phyloP scores from a whole-genome alignment of 2,329 filamentous ascomycete genomes.

The Pseudogymnoascus sp. region DNA sequence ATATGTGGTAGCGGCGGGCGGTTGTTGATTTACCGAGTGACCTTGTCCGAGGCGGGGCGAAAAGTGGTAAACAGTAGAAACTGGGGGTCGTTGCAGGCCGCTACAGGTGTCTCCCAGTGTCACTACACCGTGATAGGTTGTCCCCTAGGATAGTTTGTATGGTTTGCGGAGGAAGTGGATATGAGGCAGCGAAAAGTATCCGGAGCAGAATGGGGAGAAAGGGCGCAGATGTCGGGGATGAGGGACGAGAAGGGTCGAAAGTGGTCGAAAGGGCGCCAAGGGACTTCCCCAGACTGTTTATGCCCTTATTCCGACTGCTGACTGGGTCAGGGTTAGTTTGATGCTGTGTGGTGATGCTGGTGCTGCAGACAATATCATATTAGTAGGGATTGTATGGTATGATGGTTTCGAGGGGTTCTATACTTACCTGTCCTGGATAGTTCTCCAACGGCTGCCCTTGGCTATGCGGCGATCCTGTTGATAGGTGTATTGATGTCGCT shows the following conservation, averaged over 20 bases:
- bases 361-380: not conserved
- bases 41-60: not conserved
- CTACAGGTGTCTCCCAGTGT: not conserved
- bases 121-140: not conserved
- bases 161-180: not conserved
- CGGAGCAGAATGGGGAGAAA: not conserved
- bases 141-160: not conserved
- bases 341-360: not conserved
- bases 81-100: not conserved
- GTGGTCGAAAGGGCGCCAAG: not conserved
- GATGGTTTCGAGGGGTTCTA: not conserved
- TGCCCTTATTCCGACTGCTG: not conserved
- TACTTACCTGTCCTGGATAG: not conserved
- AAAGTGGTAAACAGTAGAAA: not conserved
- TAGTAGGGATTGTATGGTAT: slow-evolving; percentile 2
- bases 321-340: not conserved
- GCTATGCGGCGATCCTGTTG: not conserved
- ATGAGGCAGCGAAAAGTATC: not conserved
- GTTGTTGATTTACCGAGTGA: slow-evolving; percentile 1
- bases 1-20: not conserved
- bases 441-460: not conserved
- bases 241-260: not conserved
- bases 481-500: not conserved
- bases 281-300: not conserved
- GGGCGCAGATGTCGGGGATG: not conserved